Conservation (phyloP, 352 stramenopile genomes). For the Globisporangium okanoganense region DNA sequence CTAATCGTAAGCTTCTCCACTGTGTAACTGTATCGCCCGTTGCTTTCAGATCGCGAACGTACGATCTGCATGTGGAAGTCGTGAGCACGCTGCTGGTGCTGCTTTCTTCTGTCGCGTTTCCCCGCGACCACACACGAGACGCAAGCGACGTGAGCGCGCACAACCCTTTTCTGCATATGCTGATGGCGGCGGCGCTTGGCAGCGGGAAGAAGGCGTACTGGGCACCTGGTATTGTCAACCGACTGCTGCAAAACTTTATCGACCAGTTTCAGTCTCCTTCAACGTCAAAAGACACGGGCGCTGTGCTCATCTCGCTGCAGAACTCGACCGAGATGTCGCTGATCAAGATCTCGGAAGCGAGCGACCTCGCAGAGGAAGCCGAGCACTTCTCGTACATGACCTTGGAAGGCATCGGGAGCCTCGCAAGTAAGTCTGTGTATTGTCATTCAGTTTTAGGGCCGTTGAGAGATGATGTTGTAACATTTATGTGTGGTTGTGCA, state of each 20-base stretch:
- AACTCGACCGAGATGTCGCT: slow-evolving; percentile 55
- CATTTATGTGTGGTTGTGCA: background rate
- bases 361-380: slow-evolving; percentile 33
- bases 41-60: slow-evolving; percentile 33
- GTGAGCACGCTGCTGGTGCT: slow-evolving; percentile 72
- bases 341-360: slow-evolving; percentile 53
- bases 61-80: slow-evolving; percentile 75
- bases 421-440: slow-evolving; percentile 54
- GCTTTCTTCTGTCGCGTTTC: slow-evolving; percentile 59
- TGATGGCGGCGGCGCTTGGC: slow-evolving; percentile 35
- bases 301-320: slow-evolving; percentile 30
- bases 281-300: slow-evolving; percentile 25
- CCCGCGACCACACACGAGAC: slow-evolving; percentile 46
- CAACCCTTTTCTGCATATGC: slow-evolving; percentile 67
- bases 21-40: background rate
- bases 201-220: slow-evolving; percentile 44
- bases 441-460: background rate
- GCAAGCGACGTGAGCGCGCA: slow-evolving; percentile 34
- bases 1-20: slow-evolving; percentile 4
- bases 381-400: slow-evolving; percentile 70
- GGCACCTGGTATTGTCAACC: slow-evolving; percentile 42
- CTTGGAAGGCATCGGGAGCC: slow-evolving; percentile 55
- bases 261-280: slow-evolving; percentile 39
- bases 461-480: background rate
- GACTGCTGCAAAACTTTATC: slow-evolving; percentile 62